A percentile compares a stretch with the other conserved stretches of the same genome.
Conservation (phyloP, 345 rosid species). For the Syzygium jambos region DNA sequence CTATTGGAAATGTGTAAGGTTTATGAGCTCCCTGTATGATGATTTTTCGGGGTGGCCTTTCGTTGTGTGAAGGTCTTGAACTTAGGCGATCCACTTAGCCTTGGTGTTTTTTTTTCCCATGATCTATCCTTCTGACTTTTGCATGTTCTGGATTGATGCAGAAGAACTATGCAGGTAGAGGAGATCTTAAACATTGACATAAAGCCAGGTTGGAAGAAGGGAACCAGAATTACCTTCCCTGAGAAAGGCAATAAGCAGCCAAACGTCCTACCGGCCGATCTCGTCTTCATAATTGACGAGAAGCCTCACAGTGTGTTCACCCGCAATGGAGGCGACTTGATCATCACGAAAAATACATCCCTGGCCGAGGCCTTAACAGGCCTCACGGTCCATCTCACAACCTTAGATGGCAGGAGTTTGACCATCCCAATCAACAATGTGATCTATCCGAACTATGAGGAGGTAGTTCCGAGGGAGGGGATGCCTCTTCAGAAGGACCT, state of each 20-base stretch:
- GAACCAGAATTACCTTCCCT: conserved; percentile 76
- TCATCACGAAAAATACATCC: conserved; percentile 48
- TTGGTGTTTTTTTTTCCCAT: background rate
- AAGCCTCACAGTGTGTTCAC: conserved; percentile 68
- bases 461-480: conserved; percentile 67
- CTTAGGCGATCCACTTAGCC: background rate
- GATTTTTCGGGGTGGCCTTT: background rate
- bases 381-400: conserved; percentile 34
- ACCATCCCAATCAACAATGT: conserved; percentile 47
- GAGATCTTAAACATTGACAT: conserved; percentile 66
- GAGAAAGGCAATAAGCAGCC: conserved; percentile 85
- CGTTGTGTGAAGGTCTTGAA: background rate
- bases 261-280: conserved; percentile 58
- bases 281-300: conserved; percentile 65
- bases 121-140: background rate
- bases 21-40: background rate
- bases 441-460: conserved; percentile 63
- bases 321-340: conserved; percentile 73
- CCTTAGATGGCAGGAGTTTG: conserved; percentile 61
- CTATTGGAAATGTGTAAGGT: background rate
- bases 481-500: conserved; percentile 83
- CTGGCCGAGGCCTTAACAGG: conserved; percentile 68
- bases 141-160: conserved; percentile 10
- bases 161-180: conserved; percentile 62
- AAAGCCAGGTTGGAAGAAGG: conserved; percentile 87